Evolutionary conservation across 495 filamentous ascomycete genomes (phyloP), one percentile per base, ranked within the genome.

Genomic region (Lasiosphaeria ovina): DNA sequence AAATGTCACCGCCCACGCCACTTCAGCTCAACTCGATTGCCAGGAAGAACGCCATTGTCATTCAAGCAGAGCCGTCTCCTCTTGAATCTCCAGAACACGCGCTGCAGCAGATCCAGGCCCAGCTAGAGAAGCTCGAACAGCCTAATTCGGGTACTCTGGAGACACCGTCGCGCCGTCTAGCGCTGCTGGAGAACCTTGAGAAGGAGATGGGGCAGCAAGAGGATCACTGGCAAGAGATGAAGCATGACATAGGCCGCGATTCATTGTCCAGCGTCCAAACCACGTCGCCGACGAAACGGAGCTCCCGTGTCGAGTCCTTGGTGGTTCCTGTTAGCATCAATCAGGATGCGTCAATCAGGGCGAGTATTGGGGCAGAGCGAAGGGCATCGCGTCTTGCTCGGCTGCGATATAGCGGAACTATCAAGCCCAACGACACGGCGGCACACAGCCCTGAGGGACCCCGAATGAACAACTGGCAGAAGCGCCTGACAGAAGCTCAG

Each of bases 181-280:
- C 69, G 10, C 67, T 84, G 0, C 69, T 84, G 6, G 76, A 80
- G 60, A 77, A 80, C 56, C 64, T 84, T 0, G 81, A 84, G 57
- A 74, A 72, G 55, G 81, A 84, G 64, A 82, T 83, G 76, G 79
- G 78, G 1, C 62, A 74, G 40, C 73, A 82, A 62, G 77, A 79
- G 55, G 72, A 75, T 34, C 75, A 80, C 54, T 83, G 80, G 81
- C 72, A 77, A 59, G 72, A 76, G 52, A 71, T 81, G 58, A 77
- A 79, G 57, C 70, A 72, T n/a, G 76, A 79, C 38, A 61, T 81
- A 36, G 66, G 58, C 16, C 74, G 76, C 45, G 76, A 81, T 61
- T 84, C 81, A 1, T 67, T 79, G 59, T 80, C 78, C 3, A 78
- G 70, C 57, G 63, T 79, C 14, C 68, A 70, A 55, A 78, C 76